Evolutionary conservation across 345 rosid genomes (phyloP), one percentile per base, ranked within the genome.

Genomic region (Melastoma malabathricum): DNA sequence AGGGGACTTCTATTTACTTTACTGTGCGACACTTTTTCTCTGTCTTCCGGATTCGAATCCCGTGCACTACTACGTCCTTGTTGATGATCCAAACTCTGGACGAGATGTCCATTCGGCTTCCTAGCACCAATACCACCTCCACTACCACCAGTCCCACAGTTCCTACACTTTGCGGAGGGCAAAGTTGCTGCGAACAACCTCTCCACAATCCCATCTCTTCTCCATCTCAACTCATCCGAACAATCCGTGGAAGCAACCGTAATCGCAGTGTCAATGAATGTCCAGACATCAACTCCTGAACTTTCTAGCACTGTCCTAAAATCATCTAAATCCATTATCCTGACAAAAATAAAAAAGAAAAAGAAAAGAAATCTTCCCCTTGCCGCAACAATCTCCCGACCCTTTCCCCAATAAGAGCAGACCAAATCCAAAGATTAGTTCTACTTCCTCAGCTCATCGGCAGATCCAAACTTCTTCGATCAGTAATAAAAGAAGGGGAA

Each of bases 201-300:
- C 79, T 82, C 96, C 1, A 92, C 92, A 66, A 92, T 86, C 60
- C 71, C 71, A 59, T 87, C 95, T 63, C 98, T 77, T 57, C 81
- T 64, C 1, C 55, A 66, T 74, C 75, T 92, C 67, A 92, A 57
- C 58, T 92, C 96, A 15, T 66, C 58, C 10, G 75, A 75, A 49
- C 66, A 65, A 65, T 87, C 96, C 69, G 75, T 62, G 14, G 94
- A 74, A 4, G 95, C 98, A 47, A 87, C 85, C 41, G 70, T 46
- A 55, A 92, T 80, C 56, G 95, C 96, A 2, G 96, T 75, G 49
- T 90, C 96, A 39, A 90, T 80, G 31, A 90, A 84, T 43, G 83
- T 72, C 95, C 95, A 92, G 19, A 92, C 95, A 59, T 92, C 98
- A 16, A 87, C 95, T 12, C 87, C 95, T 3, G 87, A 75, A 49